A percentile compares a stretch with the other conserved stretches of the same genome.
Conservation (phyloP, 176 grass and related monocot species). For the Carex myosuroides region DNA sequence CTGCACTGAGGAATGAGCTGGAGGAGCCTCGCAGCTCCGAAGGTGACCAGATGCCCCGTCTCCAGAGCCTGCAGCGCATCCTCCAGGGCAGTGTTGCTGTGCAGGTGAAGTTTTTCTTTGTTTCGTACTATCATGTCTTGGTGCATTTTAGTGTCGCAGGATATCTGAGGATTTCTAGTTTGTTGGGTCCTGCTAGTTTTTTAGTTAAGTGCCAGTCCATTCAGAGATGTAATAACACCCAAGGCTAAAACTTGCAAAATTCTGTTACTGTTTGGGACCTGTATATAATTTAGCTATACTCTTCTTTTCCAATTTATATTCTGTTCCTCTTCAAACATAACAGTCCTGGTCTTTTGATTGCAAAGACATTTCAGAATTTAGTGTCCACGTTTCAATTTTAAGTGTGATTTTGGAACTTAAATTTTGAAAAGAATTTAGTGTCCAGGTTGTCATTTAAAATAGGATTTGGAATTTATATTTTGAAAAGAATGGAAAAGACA, state of each 20-base stretch:
- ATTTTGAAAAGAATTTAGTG: not conserved
- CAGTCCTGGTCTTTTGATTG: not conserved
- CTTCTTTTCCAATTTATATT: not conserved
- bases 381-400: not conserved
- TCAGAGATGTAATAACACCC: not conserved
- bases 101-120: slow-evolving; percentile 49
- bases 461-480: not conserved
- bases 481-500: not conserved
- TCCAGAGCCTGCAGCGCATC: slow-evolving; percentile 96
- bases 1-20: slow-evolving; percentile 90
- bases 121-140: not conserved
- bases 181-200: not conserved
- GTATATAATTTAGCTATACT: not conserved
- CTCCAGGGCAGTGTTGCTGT: slow-evolving; percentile 99
- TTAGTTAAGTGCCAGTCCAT: not conserved
- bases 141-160: not conserved
- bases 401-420: not conserved
- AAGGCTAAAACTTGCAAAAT: not conserved
- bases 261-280: not conserved
- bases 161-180: not conserved
- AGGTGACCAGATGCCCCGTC: slow-evolving; percentile 88
- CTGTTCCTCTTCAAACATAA: not conserved
- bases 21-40: slow-evolving; percentile 97
- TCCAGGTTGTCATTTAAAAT: not conserved
- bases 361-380: not conserved